Evolutionary conservation across 495 filamentous ascomycete genomes (phyloP).

Genomic region (Terfezia claveryi): DNA sequence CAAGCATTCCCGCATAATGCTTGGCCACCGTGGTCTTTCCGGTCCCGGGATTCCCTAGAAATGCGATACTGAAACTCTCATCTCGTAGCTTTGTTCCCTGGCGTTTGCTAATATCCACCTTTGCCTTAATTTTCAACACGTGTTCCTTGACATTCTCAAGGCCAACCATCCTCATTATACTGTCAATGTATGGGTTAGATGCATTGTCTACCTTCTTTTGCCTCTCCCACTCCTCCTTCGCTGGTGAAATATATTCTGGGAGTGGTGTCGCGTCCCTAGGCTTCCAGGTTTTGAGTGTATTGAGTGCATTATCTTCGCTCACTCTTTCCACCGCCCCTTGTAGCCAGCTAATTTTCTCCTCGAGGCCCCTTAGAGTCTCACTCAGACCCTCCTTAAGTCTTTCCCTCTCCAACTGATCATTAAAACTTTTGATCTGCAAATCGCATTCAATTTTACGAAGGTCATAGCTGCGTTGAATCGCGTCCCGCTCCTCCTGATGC

Average conservation of each 20-base stretch:
- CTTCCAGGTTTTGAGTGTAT: too few species aligned
- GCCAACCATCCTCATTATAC: conserved; percentile 48
- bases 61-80: conserved; percentile 39
- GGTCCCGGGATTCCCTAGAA: conserved; percentile 66
- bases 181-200: conserved; percentile 35
- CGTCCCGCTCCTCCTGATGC: conserved; percentile 30
- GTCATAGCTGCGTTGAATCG: conserved; percentile 30
- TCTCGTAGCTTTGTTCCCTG: conserved; percentile 34
- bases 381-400: conserved; percentile 12
- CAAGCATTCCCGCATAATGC: conserved; percentile 47
- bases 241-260: conserved; percentile 8
- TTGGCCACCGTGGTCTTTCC: conserved; percentile 72
- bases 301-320: too few species aligned
- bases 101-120: conserved; percentile 36
- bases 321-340: too few species aligned
- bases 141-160: conserved; percentile 46
- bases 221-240: conserved; percentile 35
- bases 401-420: conserved; percentile 16
- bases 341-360: too few species aligned
- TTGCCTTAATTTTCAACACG: conserved; percentile 42
- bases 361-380: too few species aligned
- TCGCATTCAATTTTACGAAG: conserved; percentile 32
- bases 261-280: too few species aligned
- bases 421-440: too few species aligned
- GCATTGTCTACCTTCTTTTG: conserved; percentile 32